A percentile compares a stretch with the other conserved stretches of the same genome.
Evolutionary conservation across 345 rosid genomes (phyloP).

Genomic region (Angophora floribunda): DNA sequence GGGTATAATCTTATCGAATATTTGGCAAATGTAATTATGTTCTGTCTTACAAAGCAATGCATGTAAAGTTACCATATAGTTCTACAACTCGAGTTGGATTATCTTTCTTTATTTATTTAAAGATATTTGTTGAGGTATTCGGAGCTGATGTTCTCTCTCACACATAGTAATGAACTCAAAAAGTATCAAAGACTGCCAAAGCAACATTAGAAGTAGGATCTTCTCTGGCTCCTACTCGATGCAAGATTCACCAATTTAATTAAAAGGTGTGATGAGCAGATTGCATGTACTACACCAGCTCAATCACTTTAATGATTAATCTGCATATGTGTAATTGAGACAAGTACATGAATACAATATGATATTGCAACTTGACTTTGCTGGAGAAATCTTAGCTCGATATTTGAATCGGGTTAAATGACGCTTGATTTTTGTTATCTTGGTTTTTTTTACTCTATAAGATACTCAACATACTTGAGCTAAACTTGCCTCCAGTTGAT

Average conservation of each 20-base stretch:
- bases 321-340: not conserved
- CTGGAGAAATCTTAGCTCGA: not conserved
- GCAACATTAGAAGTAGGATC: constrained; percentile 62
- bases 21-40: not conserved
- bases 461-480: not conserved
- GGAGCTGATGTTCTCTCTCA: not conserved
- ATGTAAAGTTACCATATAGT: not conserved
- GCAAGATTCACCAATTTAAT: constrained; percentile 55
- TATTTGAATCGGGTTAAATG: not conserved
- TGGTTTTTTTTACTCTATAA: not conserved
- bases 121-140: not conserved
- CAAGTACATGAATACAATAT: not conserved
- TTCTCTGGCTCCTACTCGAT: constrained; percentile 35
- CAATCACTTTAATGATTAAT: not conserved
- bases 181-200: constrained; percentile 75
- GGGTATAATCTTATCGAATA: too few relatives aligned
- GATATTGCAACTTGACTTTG: not conserved
- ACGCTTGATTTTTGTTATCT: not conserved
- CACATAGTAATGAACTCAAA: constrained; percentile 60
- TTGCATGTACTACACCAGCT: constrained; percentile 30
- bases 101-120: not conserved
- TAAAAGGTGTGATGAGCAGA: constrained; percentile 48
- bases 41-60: not conserved
- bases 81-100: not conserved
- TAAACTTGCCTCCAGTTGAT: not conserved